Evolutionary conservation across 163 green algal genomes (phyloP), one percentile per base, ranked within the genome.

Genomic region (Scenedesmus sp.): DNA sequence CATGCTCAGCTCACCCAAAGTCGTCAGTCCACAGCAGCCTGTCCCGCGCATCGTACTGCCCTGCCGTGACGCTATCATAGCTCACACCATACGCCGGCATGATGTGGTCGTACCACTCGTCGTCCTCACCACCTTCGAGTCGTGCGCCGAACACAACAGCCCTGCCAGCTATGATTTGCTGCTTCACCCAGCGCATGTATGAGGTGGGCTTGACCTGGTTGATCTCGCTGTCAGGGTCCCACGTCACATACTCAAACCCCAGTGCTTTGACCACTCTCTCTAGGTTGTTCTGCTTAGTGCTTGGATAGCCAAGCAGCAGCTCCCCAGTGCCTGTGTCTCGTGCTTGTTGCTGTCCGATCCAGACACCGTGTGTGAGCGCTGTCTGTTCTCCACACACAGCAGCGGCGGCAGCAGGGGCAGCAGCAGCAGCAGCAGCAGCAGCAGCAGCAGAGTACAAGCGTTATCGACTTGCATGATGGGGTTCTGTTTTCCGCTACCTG

Each of bases 171-270:
- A 68, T 37, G 6, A 85, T 33, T 24, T 85, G 79, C 43, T 85
- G 79, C 26, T 85, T 85, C 24, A 85, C 40, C 79, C 79, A 85
- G 37, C 30, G 42, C 79, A 85, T 85, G 79, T 85, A 85, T 20
- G 43, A 26, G n/a, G 79, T 51, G 43, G 79, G 79, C 7, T 68
- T 59, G 79, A 12, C 20, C 24, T 49, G 33, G 43, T 18, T 24
- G 26, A 13, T 26, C 42, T 49, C 30, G 49, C 79, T 85, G 22
- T 40, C 65, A 37, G 46, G 43, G 79, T 85, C 43, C 79, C 79
- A 85, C 9, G 15, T 22, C 0, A 65, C 43, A 42, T 68, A 43
- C 5, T 85, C 30, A 40, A 85, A 68, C 20, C 79, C 79, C 79
- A 85, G 44, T 20, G 42, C 42, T 24, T 35, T 16, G 13, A 85